Conservation (phyloP, 495 filamentous ascomycete species). For the Neurospora sp. region DNA sequence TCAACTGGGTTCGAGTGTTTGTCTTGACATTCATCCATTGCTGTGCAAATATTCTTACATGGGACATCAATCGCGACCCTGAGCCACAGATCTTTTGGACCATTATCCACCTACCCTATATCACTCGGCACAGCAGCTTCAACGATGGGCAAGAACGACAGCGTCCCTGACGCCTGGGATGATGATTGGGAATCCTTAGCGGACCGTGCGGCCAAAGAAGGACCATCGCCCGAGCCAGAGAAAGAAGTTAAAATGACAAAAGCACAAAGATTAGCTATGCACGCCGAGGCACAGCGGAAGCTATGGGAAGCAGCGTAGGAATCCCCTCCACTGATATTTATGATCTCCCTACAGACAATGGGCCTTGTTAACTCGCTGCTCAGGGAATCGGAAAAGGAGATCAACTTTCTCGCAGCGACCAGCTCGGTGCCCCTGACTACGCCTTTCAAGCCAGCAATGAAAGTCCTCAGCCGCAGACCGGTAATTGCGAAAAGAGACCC, state of each 20-base stretch:
- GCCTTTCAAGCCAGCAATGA: slow-evolving; percentile 76
- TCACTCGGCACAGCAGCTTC: background rate
- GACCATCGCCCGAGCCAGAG: slow-evolving; percentile 35
- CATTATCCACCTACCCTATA: background rate
- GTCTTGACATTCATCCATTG: background rate
- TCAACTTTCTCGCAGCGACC: slow-evolving; percentile 62
- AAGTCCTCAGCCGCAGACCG: slow-evolving; percentile 76
- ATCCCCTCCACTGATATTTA: background rate
- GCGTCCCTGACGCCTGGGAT: slow-evolving; percentile 72
- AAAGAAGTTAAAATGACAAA: slow-evolving; percentile 43
- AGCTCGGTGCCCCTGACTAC: slow-evolving; percentile 57
- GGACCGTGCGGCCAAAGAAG: slow-evolving; percentile 42
- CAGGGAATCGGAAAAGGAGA: slow-evolving; percentile 43
- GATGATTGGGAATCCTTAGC: slow-evolving; percentile 79
- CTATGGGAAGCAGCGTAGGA: slow-evolving; percentile 82
- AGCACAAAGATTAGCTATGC: slow-evolving; percentile 68
- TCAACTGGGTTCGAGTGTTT: background rate
- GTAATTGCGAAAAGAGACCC: slow-evolving; percentile 37
- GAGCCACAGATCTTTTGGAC: background rate
- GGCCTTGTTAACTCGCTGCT: background rate
- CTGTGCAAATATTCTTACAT: background rate
- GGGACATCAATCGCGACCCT: background rate
- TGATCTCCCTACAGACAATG: background rate
- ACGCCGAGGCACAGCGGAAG: slow-evolving; percentile 70
- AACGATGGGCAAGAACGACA: slow-evolving; percentile 42